Conservation (phyloP, 164 flowering plant genomes). For the Piper betle region DNA sequence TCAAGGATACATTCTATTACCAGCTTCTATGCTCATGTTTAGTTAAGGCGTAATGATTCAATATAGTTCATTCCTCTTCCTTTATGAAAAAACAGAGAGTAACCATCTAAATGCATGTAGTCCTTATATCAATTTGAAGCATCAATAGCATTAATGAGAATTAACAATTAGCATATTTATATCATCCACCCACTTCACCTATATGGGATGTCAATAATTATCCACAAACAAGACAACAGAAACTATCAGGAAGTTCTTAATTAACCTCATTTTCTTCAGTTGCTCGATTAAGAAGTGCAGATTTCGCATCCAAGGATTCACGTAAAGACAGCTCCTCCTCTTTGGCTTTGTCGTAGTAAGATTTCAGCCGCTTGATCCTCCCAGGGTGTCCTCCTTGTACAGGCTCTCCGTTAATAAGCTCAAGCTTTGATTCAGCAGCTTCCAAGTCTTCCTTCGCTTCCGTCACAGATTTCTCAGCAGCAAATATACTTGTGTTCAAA, state of each 20-base stretch:
- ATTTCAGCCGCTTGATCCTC: constrained; percentile 68
- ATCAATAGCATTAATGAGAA: neutral
- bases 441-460: constrained; percentile 65
- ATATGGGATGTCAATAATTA: neutral
- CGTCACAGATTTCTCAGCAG: constrained; percentile 48
- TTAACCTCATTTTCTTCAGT: constrained; percentile 78
- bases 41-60: neutral
- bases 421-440: constrained; percentile 67
- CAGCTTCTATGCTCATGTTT: neutral
- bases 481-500: constrained; percentile 35
- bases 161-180: too few relatives aligned
- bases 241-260: neutral
- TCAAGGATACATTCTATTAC: neutral
- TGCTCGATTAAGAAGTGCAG: constrained; percentile 84
- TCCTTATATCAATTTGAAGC: neutral
- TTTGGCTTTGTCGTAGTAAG: constrained; percentile 45
- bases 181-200: neutral
- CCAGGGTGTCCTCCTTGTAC: constrained; percentile 79
- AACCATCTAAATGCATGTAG: neutral
- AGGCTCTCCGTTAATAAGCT: constrained; percentile 85
- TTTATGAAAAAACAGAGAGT: neutral
- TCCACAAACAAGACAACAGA: neutral
- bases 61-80: neutral
- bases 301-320: constrained; percentile 83
- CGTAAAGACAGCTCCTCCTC: constrained; percentile 54